Percentiles rank a stretch among this genome's conserved stretches.
Evolutionary conservation across 805 yeast species (phyloP).

Genomic region (Candida corydali): DNA sequence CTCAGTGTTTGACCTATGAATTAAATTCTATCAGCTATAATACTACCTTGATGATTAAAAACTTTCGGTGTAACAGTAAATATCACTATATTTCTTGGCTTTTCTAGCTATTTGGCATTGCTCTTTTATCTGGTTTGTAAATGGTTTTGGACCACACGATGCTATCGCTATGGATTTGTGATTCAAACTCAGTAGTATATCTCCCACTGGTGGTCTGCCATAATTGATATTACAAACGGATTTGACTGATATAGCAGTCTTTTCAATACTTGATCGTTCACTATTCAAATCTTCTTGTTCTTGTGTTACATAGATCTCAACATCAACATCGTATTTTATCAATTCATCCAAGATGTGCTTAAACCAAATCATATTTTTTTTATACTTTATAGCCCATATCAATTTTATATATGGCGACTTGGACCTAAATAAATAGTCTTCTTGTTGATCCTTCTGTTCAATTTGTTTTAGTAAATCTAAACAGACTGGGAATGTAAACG

Average conservation of each 20-base stretch:
- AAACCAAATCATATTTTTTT: constrained; percentile 35
- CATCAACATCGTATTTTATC: constrained; percentile 13
- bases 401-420: constrained; percentile 20
- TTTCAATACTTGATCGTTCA: constrained; percentile 5
- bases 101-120: constrained; percentile 27
- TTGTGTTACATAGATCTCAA: constrained; percentile 29
- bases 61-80: constrained; percentile 40
- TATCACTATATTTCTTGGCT: constrained; percentile 29
- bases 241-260: neutral
- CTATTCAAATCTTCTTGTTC: constrained; percentile 1
- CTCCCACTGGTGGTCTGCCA: constrained; percentile 2
- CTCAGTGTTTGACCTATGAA: too few relatives aligned
- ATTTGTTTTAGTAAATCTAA: constrained; percentile 32
- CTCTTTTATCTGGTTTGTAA: constrained; percentile 25
- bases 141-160: constrained; percentile 37
- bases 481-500: constrained; percentile 44
- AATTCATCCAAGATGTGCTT: constrained; percentile 29
- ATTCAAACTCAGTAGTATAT: constrained; percentile 1
- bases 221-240: constrained; percentile 5
- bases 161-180: constrained; percentile 32
- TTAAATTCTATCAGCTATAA: neutral
- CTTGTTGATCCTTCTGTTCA: constrained; percentile 17
- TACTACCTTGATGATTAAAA: constrained; percentile 12
- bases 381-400: constrained; percentile 28
- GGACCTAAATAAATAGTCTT: constrained; percentile 33